Evolutionary conservation across 1,284 basidiomycete species (phyloP).

Genomic region (Ustilago shanxiensis): DNA sequence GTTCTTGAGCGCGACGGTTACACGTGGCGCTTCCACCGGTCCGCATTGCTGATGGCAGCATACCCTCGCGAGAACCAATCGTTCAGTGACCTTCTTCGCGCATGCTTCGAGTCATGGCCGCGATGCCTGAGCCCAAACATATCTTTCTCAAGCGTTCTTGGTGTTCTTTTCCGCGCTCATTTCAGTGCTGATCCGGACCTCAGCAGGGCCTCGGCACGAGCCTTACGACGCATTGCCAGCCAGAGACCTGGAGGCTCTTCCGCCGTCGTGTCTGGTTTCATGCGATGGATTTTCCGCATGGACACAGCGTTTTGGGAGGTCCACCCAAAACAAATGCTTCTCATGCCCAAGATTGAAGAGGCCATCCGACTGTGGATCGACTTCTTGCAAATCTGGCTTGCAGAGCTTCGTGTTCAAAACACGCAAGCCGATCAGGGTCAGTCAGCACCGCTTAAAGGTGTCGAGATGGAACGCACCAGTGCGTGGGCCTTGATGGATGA

Average conservation of each 20-base stretch:
- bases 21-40: slow-evolving; percentile 75
- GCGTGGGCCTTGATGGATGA: slow-evolving; percentile 70
- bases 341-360: slow-evolving; percentile 76
- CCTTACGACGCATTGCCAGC: slow-evolving; percentile 81
- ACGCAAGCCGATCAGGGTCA: slow-evolving; percentile 47
- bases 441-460: slow-evolving; percentile 30
- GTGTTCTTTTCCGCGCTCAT: slow-evolving; percentile 84
- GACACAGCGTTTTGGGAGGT: slow-evolving; percentile 78
- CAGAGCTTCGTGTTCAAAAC: slow-evolving; percentile 69
- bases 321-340: slow-evolving; percentile 75
- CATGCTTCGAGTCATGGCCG: slow-evolving; percentile 87
- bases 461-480: slow-evolving; percentile 63
- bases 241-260: slow-evolving; percentile 73
- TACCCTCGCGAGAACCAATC: slow-evolving; percentile 76
- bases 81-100: slow-evolving; percentile 81
- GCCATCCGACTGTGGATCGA: slow-evolving; percentile 82
- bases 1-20: slow-evolving; percentile 69
- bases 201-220: slow-evolving; percentile 78
- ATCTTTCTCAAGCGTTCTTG: slow-evolving; percentile 77
- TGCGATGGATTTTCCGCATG: slow-evolving; percentile 83
- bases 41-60: slow-evolving; percentile 76
- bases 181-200: slow-evolving; percentile 83
- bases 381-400: slow-evolving; percentile 80
- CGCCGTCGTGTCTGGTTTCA: slow-evolving; percentile 79
- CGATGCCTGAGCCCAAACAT: slow-evolving; percentile 76